Evolutionary conservation across 1,139 yeast genomes (phyloP).

Genomic region (Eremothecium gossypii): DNA sequence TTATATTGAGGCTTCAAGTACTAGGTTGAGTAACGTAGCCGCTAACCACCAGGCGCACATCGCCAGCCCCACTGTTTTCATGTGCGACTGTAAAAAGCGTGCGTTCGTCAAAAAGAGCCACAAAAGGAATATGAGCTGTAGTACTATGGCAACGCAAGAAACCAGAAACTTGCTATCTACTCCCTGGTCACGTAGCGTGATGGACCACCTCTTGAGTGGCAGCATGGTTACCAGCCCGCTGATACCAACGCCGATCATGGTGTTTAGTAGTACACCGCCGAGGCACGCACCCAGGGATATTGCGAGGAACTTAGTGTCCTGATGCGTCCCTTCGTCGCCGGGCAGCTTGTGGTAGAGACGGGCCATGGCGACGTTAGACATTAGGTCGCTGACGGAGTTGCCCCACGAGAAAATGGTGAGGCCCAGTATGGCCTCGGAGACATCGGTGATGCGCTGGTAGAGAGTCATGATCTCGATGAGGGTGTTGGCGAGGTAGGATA

Average conservation of each 20-base stretch:
- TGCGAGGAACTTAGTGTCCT: constrained; percentile 27
- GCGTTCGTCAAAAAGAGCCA: constrained; percentile 2
- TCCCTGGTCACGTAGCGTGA: constrained; percentile 13
- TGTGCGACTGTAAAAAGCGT: constrained; percentile 8
- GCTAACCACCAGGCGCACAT: constrained; percentile 27
- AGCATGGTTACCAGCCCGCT: constrained; percentile 28
- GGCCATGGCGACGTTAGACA: constrained; percentile 63
- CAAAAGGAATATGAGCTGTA: constrained; percentile 16
- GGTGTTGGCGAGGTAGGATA: constrained; percentile 49
- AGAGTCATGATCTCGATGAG: constrained; percentile 46
- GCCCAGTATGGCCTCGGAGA: constrained; percentile 75
- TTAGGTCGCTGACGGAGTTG: constrained; percentile 89
- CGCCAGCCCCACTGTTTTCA: constrained; percentile 18
- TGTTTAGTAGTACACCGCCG: constrained; percentile 29
- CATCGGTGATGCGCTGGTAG: constrained; percentile 29
- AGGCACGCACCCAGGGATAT: constrained; percentile 29
- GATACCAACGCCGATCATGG: constrained; percentile 30
- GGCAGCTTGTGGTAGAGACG: constrained; percentile 25
- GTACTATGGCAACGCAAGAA: constrained; percentile 17
- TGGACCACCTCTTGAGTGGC: constrained; percentile 18
- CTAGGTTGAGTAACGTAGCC: constrained; percentile 23
- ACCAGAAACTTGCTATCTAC: constrained; percentile 20
- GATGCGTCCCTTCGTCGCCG: constrained; percentile 11
- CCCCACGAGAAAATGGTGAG: constrained; percentile 88
- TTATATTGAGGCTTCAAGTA: constrained; percentile 14